Percentiles rank a stretch among this genome's conserved stretches.
Conservation (phyloP, 2,329 filamentous ascomycete genomes). For the Colletotrichum sublineola region DNA sequence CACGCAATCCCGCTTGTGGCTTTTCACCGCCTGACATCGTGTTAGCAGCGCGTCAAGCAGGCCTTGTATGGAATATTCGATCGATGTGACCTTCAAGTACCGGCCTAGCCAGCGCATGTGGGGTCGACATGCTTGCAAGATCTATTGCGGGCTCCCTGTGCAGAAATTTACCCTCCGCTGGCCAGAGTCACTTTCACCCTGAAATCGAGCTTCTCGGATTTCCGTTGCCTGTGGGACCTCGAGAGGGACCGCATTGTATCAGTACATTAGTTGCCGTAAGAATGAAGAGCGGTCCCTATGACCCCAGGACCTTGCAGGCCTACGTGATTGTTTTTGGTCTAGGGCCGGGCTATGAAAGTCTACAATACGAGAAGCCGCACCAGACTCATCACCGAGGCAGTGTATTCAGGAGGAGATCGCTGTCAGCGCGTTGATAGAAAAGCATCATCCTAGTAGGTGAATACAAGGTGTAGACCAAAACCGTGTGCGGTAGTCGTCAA, state of each 20-base stretch:
- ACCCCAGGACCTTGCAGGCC: background rate
- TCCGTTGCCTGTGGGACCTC: background rate
- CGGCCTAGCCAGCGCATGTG: slow-evolving; percentile 29
- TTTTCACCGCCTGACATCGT: slow-evolving; percentile 18
- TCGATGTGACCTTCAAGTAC: slow-evolving; percentile 17
- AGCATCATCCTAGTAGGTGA: background rate
- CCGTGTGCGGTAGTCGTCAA: slow-evolving; percentile 16
- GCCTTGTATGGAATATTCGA: background rate
- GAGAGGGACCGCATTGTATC: no score
- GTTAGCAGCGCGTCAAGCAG: no score
- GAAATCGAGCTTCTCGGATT: background rate
- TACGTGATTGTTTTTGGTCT: background rate
- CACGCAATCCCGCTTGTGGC: background rate
- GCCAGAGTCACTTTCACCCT: background rate
- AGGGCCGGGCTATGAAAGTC: background rate
- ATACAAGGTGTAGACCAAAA: background rate
- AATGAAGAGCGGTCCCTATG: background rate
- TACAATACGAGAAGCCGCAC: background rate
- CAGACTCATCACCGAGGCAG: background rate
- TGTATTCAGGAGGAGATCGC: background rate
- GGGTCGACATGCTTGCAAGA: background rate
- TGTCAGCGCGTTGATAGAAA: background rate
- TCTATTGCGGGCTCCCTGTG: background rate
- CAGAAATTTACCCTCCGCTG: background rate
- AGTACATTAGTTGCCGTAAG: no score